Evolutionary conservation across 768 basidiomycete genomes (phyloP).

Genomic region (Dendrothele bispora): DNA sequence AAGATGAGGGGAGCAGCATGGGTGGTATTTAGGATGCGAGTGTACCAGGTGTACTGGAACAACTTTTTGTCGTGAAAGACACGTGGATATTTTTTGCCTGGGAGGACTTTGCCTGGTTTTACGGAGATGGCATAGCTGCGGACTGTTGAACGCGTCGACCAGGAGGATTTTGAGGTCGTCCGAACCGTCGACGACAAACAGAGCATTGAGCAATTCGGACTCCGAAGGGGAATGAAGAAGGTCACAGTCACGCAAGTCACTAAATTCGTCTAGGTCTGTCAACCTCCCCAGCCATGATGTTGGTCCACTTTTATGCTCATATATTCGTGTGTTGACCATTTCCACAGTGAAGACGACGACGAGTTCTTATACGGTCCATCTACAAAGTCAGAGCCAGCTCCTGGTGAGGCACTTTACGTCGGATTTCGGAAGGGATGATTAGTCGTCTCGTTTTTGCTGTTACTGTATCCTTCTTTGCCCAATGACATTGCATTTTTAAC

Average conservation of each 20-base stretch:
- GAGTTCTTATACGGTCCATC: conserved; percentile 75
- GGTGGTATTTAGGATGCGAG: conserved; percentile 62
- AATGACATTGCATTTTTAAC: conserved; percentile 41
- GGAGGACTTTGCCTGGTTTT: conserved; percentile 47
- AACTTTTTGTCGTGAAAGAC: conserved; percentile 76
- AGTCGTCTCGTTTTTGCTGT: conserved; percentile 29
- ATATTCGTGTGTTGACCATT: no score
- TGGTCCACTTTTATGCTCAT: no score
- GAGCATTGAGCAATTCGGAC: no score
- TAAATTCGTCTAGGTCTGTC: no score
- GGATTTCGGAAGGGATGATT: conserved; percentile 26
- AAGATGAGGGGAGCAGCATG: conserved; percentile 66
- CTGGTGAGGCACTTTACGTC: conserved; percentile 47
- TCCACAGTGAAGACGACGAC: conserved; percentile 72
- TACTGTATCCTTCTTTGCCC: conserved; percentile 26
- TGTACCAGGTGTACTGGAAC: conserved; percentile 80
- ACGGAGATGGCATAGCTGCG: conserved; percentile 61
- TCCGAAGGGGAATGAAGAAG: no score
- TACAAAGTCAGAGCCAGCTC: conserved; percentile 31
- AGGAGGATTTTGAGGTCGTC: conserved; percentile 14
- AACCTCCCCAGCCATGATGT: no score
- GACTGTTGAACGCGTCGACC: conserved; percentile 13
- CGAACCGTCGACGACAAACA: no score
- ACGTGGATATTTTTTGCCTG: conserved; percentile 58
- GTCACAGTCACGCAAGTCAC: no score